Evolutionary conservation across 176 grass and related monocot genomes (phyloP).

Genomic region (Ensete glaucum): DNA sequence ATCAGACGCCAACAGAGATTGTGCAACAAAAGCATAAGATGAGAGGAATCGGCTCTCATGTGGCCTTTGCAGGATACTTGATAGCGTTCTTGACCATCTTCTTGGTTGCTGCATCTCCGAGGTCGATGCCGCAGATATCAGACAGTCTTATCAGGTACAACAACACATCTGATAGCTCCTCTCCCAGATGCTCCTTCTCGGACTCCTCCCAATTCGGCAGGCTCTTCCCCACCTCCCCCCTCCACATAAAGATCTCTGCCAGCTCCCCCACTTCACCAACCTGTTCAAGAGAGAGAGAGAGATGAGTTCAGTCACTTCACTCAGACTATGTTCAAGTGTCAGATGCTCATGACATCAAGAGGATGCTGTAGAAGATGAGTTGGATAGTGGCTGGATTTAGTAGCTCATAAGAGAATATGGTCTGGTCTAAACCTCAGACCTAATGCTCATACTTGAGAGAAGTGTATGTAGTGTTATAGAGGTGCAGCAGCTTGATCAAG

Average conservation of each 20-base stretch:
- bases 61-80: constrained; percentile 3
- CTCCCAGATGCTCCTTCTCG: constrained; percentile 6
- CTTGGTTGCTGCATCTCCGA: not conserved
- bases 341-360: too few relatives aligned
- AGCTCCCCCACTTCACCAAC: constrained; percentile 14
- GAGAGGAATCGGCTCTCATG: not conserved
- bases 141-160: constrained; percentile 10
- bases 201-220: constrained; percentile 5
- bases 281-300: constrained; percentile 6
- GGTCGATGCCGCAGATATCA: constrained; percentile 7
- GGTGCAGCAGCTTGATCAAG: too few relatives aligned
- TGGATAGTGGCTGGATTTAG: too few relatives aligned
- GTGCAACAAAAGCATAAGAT: too few relatives aligned
- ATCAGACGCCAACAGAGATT: too few relatives aligned
- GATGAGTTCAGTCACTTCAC: too few relatives aligned
- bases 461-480: too few relatives aligned
- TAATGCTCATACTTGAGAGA: too few relatives aligned
- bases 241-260: constrained; percentile 16
- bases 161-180: constrained; percentile 15
- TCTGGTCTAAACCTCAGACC: too few relatives aligned
- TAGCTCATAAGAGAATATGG: too few relatives aligned
- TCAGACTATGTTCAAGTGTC: too few relatives aligned
- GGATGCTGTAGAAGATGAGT: too few relatives aligned
- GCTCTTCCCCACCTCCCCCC: constrained; percentile 9
- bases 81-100: constrained; percentile 2